Evolutionary conservation across 2,329 filamentous ascomycete species (phyloP).

Genomic region (Fusarium avenaceum): DNA sequence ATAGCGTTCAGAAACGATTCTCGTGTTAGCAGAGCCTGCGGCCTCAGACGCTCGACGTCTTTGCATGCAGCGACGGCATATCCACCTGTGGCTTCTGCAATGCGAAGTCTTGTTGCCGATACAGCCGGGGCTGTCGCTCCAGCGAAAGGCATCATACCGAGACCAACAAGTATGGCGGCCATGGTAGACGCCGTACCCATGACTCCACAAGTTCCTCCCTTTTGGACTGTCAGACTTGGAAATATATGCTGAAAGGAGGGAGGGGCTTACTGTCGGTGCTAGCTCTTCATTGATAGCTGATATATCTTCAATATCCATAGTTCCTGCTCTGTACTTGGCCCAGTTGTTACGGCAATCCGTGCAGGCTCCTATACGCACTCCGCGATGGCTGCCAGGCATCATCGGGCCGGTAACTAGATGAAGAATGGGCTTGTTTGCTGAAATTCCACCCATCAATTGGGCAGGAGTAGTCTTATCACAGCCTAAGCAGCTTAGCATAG

Average conservation of each 20-base stretch:
- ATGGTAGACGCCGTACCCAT: slow-evolving; percentile 96
- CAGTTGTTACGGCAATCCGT: slow-evolving; percentile 82
- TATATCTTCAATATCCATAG: slow-evolving; percentile 79
- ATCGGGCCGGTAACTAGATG: slow-evolving; percentile 80
- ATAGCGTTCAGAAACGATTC: slow-evolving; percentile 87
- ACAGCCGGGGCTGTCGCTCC: slow-evolving; percentile 84
- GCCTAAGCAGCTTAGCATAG: slow-evolving; percentile 56
- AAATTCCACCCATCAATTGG: slow-evolving; percentile 81
- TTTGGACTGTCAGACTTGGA: neutral
- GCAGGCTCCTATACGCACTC: slow-evolving; percentile 76
- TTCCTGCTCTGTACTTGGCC: slow-evolving; percentile 75
- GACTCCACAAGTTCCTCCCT: slow-evolving; percentile 84
- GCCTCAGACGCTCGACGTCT: slow-evolving; percentile 75
- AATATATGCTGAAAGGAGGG: accelerated
- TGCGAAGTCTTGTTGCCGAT: slow-evolving; percentile 82
- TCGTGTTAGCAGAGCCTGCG: slow-evolving; percentile 78
- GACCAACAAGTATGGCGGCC: slow-evolving; percentile 84
- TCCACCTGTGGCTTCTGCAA: slow-evolving; percentile 79
- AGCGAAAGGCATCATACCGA: slow-evolving; percentile 83
- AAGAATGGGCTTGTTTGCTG: slow-evolving; percentile 78
- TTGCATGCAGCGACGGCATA: slow-evolving; percentile 77
- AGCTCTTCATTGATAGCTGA: slow-evolving; percentile 78
- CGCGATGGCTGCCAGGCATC: slow-evolving; percentile 78
- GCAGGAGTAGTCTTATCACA: slow-evolving; percentile 82
- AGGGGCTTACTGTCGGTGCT: slow-evolving; percentile 71